Evolutionary conservation across 2,329 filamentous ascomycete species (phyloP).

Genomic region (Ilyonectria destructans): DNA sequence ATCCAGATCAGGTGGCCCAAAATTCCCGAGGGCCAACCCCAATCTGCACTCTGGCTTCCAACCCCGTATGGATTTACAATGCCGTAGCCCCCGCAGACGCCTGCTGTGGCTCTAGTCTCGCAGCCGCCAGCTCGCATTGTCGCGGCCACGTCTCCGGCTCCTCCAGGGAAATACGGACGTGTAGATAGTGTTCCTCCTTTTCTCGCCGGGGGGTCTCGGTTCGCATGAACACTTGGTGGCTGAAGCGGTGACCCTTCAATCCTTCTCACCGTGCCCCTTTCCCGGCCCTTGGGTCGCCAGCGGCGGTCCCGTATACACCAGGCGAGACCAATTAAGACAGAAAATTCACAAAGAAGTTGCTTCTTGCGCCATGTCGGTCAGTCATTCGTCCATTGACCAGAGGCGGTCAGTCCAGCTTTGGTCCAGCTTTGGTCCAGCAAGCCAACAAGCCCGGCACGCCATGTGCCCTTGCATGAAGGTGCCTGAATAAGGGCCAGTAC

Average conservation of each 20-base stretch:
- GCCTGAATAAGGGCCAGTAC: constrained; percentile 33
- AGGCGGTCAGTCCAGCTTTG: constrained; percentile 44
- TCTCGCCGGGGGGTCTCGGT: constrained; percentile 5
- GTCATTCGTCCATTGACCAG: constrained; percentile 6
- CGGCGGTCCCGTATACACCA: neutral
- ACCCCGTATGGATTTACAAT: neutral
- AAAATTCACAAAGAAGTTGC: constrained; percentile 14
- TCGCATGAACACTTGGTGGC: constrained; percentile 11
- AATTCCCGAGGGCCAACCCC: constrained; percentile 6
- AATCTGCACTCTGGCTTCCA: constrained; percentile 5
- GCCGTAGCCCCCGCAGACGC: neutral
- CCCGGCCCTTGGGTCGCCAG: neutral
- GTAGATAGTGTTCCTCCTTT: neutral
- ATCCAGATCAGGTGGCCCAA: constrained; percentile 42
- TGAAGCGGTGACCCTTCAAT: constrained; percentile 3
- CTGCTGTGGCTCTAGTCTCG: constrained; percentile 29
- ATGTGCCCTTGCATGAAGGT: constrained; percentile 47
- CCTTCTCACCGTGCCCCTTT: neutral
- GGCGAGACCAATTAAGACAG: constrained; percentile 22
- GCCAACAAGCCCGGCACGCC: constrained; percentile 20
- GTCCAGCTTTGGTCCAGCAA: neutral
- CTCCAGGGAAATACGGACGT: constrained; percentile 14
- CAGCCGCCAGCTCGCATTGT: constrained; percentile 8
- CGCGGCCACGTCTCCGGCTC: neutral
- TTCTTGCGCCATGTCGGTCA: constrained; percentile 38